These are phyloP conservation scores for Backusella tarrabulga DNA, from an alignment of 192 early-diverging fungal species.

Conservation along the genomic window DNA sequence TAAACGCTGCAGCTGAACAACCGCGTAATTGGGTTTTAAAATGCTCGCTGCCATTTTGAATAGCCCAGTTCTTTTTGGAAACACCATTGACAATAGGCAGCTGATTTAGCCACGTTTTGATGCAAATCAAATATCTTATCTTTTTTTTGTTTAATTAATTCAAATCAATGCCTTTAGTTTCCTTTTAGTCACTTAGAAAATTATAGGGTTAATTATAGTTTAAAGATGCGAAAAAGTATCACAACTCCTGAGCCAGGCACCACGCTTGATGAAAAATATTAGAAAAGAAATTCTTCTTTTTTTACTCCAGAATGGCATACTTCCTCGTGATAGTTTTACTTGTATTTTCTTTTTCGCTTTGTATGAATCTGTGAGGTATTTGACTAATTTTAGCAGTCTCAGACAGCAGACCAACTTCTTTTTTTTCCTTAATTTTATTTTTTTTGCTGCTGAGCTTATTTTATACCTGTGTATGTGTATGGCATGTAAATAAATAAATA, in stretches of 20 bases:
- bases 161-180: not conserved
- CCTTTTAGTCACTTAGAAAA: not conserved
- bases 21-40: not conserved
- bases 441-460: not conserved
- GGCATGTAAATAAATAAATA: not conserved
- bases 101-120: constrained; percentile 3
- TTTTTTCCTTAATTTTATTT: not conserved
- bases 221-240: not conserved
- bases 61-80: not conserved
- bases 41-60: not conserved
- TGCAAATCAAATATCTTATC: not conserved
- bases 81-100: not conserved
- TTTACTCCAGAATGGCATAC: constrained; percentile 1
- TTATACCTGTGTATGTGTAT: not conserved
- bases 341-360: not conserved
- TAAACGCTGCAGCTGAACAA: not conserved
- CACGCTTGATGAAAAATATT: not conserved
- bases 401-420: not conserved
- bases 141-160: not conserved
- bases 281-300: not conserved
- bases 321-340: not conserved
- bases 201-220: not conserved
- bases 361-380: not conserved
- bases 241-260: not conserved
- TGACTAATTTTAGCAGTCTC: not conserved